phyloP scores from a whole-genome alignment of 257 asterid genomes.

The Capsicum pubescens region DNA sequence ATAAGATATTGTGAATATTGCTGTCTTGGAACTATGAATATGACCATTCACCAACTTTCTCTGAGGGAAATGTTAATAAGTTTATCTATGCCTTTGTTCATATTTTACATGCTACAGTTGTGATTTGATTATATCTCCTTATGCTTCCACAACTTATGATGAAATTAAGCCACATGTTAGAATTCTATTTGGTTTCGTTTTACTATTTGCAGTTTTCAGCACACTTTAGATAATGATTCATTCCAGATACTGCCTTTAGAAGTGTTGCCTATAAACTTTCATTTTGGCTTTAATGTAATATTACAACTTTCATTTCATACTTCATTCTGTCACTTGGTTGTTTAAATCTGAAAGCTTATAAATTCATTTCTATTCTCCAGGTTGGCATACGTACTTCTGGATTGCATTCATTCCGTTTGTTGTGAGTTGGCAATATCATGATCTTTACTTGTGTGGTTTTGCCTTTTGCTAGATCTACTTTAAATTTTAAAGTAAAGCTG shows the following conservation, averaged over 20 bases:
- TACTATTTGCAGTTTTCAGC: conserved; percentile 17
- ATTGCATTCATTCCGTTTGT: conserved; percentile 82
- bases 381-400: conserved; percentile 99
- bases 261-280: not conserved
- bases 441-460: not conserved
- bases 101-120: not conserved
- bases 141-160: not conserved
- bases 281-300: not conserved
- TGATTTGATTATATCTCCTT: conserved; percentile 2
- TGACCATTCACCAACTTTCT: not conserved
- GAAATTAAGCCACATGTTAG: not conserved
- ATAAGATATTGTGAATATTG: not conserved
- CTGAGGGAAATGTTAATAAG: not conserved
- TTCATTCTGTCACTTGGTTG: not conserved
- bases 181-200: not conserved
- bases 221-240: not conserved
- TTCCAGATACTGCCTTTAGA: conserved; percentile 10
- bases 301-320: not conserved
- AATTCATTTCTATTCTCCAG: conserved; percentile 49
- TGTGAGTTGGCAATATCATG: conserved; percentile 54
- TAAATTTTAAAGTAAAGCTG: not conserved
- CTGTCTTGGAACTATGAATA: not conserved
- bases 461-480: not conserved
- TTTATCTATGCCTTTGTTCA: not conserved
- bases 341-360: conserved; percentile 7